These are phyloP conservation scores for Datisca glomerata DNA, from an alignment of 306 rosid species.

Conservation along the genomic window DNA sequence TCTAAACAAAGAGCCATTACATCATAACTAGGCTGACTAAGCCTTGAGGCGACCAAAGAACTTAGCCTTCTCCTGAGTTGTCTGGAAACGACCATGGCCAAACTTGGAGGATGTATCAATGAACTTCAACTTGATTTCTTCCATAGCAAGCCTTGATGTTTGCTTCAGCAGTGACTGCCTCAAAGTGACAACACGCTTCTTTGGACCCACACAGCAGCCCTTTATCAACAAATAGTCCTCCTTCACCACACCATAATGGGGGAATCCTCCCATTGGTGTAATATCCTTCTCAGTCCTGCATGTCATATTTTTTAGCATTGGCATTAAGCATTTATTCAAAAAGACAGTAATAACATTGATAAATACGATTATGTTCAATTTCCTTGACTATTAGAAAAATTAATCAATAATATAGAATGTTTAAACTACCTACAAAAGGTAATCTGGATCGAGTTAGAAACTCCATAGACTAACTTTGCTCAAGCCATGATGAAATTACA, in stretches of 20 bases:
- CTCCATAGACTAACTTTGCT: no score
- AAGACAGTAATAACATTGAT: no score
- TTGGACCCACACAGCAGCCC: slow-evolving; percentile 78
- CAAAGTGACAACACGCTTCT: slow-evolving; percentile 70
- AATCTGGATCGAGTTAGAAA: no score
- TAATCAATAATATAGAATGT: no score
- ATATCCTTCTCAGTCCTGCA: slow-evolving; percentile 92
- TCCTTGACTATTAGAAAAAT: no score
- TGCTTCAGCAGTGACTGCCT: slow-evolving; percentile 81
- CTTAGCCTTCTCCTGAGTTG: slow-evolving; percentile 71
- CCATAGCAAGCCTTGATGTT: slow-evolving; percentile 63
- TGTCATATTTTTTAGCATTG: no score
- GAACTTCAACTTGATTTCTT: slow-evolving; percentile 81
- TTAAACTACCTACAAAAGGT: no score
- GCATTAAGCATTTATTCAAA: no score
- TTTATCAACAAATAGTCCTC: slow-evolving; percentile 60
- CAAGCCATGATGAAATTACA: no score
- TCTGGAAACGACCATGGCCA: slow-evolving; percentile 91
- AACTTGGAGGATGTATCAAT: slow-evolving; percentile 79
- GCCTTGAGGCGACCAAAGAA: slow-evolving; percentile 78
- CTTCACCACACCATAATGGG: slow-evolving; percentile 79
- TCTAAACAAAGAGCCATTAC: no score
- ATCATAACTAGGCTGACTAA: no score
- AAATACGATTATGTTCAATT: no score
- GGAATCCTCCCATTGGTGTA: slow-evolving; percentile 88